These are phyloP conservation scores for Calophaca sinica DNA, from an alignment of 306 rosid species.

Conservation along the genomic window DNA sequence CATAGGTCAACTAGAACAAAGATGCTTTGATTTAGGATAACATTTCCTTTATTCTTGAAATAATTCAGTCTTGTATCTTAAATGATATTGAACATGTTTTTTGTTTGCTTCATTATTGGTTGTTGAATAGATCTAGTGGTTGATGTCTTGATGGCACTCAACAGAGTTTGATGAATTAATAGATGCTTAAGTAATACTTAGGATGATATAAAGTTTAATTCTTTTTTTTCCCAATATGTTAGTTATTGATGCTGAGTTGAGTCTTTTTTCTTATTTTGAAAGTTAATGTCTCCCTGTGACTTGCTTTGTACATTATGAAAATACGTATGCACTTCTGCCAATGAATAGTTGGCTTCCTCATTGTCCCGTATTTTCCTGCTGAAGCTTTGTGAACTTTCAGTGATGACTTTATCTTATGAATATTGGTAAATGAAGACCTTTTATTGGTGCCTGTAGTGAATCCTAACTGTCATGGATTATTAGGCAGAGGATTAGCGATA, in stretches of 20 bases:
- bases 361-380: conserved; percentile 17
- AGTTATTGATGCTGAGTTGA: conserved; percentile 1
- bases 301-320: background rate
- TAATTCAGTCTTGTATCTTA: background rate
- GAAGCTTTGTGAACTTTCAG: conserved; percentile 8
- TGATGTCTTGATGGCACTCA: background rate
- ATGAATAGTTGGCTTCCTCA: background rate
- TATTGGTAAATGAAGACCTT: background rate
- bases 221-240: background rate
- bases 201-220: too few species aligned
- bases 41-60: conserved; percentile 17
- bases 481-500: background rate
- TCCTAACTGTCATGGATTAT: background rate
- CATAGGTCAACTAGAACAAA: background rate
- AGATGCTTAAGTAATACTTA: too few species aligned
- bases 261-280: background rate
- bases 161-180: too few species aligned
- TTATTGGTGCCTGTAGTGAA: background rate
- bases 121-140: conserved; percentile 25
- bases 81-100: background rate
- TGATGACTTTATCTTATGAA: conserved; percentile 1
- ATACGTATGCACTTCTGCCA: conserved; percentile 14
- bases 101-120: conserved; percentile 19
- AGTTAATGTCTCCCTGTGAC: background rate
- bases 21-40: conserved; percentile 2